Evolutionary conservation across 148 eudicot species (phyloP).

Genomic region (Bassia scoparia): DNA sequence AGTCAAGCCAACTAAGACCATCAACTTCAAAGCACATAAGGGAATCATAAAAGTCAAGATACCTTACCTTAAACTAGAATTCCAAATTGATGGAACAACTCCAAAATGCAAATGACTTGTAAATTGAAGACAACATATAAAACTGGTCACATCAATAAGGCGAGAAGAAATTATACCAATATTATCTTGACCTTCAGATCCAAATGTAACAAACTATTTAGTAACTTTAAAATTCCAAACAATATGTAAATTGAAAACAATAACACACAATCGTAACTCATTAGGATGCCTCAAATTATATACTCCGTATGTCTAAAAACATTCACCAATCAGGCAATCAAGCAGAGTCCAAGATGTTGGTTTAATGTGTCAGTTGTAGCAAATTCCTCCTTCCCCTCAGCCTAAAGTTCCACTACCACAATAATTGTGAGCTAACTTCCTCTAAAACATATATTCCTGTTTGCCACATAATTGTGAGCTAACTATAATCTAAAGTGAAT

Average conservation of each 20-base stretch:
- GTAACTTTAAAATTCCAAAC: neutral
- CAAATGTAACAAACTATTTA: neutral
- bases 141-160: neutral
- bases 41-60: neutral
- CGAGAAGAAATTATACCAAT: neutral
- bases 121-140: neutral
- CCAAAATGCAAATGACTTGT: neutral
- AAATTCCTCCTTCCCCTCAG: neutral
- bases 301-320: neutral
- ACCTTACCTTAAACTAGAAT: neutral
- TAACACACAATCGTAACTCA: neutral
- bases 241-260: neutral
- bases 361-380: neutral
- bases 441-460: too few relatives aligned
- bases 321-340: neutral
- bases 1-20: too few relatives aligned
- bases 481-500: too few relatives aligned
- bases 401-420: too few relatives aligned
- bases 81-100: neutral
- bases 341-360: neutral
- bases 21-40: neutral
- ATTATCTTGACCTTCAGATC: neutral
- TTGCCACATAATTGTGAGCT: too few relatives aligned
- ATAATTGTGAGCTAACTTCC: too few relatives aligned
- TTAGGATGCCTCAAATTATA: neutral